Conservation (phyloP, 108 stramenopile species). For the Skeletonema costatum region DNA sequence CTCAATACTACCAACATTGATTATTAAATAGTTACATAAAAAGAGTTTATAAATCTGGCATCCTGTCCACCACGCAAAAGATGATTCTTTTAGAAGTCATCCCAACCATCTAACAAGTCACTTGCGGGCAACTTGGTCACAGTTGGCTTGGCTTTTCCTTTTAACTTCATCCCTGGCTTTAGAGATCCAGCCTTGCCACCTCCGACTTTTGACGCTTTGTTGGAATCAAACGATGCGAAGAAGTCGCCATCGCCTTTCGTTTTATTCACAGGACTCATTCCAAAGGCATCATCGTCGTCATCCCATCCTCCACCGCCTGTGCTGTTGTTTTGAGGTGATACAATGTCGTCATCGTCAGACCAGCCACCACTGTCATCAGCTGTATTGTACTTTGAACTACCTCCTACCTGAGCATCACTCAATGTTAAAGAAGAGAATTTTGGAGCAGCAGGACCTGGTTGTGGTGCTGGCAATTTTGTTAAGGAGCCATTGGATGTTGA, state of each 20-base stretch:
- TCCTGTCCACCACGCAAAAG: not conserved
- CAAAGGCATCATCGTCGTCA: constrained; percentile 44
- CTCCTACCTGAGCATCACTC: constrained; percentile 62
- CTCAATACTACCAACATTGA: not conserved
- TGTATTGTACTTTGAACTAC: constrained; percentile 33
- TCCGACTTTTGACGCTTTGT: constrained; percentile 18
- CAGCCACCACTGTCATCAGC: constrained; percentile 17
- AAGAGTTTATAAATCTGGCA: not conserved
- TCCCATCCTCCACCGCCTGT: constrained; percentile 15
- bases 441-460: constrained; percentile 36
- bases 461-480: constrained; percentile 11
- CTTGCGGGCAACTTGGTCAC: constrained; percentile 55
- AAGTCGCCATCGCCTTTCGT: constrained; percentile 54
- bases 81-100: constrained; percentile 70
- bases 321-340: not conserved
- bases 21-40: not conserved
- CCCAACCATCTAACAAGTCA: constrained; percentile 82
- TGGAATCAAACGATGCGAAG: constrained; percentile 68
- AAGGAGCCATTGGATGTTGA: constrained; percentile 11
- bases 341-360: constrained; percentile 20
- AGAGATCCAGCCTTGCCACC: not conserved
- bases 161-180: constrained; percentile 22
- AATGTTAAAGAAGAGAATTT: constrained; percentile 54
- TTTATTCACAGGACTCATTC: constrained; percentile 10
- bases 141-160: constrained; percentile 45